Evolutionary conservation across 2,329 filamentous ascomycete genomes (phyloP), one percentile per base, ranked within the genome.

Genomic region (Colletotrichum limetticola): DNA sequence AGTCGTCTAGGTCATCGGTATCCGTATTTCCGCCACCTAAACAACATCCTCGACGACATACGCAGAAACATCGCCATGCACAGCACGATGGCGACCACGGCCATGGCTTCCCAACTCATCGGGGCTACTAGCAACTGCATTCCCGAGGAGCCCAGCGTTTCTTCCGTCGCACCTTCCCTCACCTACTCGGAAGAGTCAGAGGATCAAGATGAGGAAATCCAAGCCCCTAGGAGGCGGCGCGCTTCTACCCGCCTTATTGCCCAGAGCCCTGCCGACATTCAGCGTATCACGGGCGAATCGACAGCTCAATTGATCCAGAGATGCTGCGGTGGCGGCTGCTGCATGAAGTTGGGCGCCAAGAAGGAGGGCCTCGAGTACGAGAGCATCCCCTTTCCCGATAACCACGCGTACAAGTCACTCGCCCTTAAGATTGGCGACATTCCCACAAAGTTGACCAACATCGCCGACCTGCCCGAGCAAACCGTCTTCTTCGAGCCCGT

Each of bases 361-460:
- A 84, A 83, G 63, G 81, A 85, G 2, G 84, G 83, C 37, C 74
- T 90, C 58, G 83, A 88, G 53, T 90, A 87, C 71, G 90, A 91
- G 78, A 80, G 79, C 7, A 81, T 92, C 24, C 78, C 85, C 19
- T 79, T 90, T 2, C 95, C 96, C 1, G 91, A 97, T 81, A 98
- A 97, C 78, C 89, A 92, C 72, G 97, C 97, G 19, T 99, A 94
- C 85, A 89, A 90, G 68, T 94, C 92, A 73, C 88, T 99, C 61
- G 87, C 91, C 65, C 88, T 98, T 76, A 93, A 92, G 77, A 88
- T 98, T 73, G 91, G 91, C 70, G 88, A 91, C 37, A 90, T 98
- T 66, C 93, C 92, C 6, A 94, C 91, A 62, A 86, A 89, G 22
- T 86, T 98, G 74, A 94, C 92, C 53, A 92, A 91, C 76, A 84